These are phyloP conservation scores for Melampsora larici-populina DNA, from an alignment of 1,284 basidiomycete species.

Conservation along the genomic window DNA sequence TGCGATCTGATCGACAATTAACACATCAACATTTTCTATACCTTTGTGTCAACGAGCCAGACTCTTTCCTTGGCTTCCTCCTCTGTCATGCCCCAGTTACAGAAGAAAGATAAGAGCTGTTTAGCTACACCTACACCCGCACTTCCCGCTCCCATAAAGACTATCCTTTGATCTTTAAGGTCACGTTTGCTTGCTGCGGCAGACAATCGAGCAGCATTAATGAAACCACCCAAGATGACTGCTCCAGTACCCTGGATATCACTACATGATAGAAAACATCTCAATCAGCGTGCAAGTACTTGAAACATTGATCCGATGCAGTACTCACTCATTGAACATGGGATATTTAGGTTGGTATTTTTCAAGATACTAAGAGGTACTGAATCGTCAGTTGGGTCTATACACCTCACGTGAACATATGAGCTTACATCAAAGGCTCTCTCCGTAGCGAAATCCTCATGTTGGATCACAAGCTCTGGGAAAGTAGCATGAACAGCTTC, in stretches of 20 bases:
- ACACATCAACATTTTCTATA: slow-evolving; percentile 45
- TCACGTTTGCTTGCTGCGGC: slow-evolving; percentile 68
- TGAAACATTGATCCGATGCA: not conserved
- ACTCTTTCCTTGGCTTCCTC: slow-evolving; percentile 75
- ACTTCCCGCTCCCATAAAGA: slow-evolving; percentile 86
- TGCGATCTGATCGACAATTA: slow-evolving; percentile 1
- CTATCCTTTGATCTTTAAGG: slow-evolving; percentile 73
- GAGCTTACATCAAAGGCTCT: slow-evolving; percentile 49
- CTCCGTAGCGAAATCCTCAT: slow-evolving; percentile 54
- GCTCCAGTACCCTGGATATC: slow-evolving; percentile 71
- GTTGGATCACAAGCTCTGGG: slow-evolving; percentile 65
- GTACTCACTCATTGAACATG: slow-evolving; percentile 70
- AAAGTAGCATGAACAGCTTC: slow-evolving; percentile 67
- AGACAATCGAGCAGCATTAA: slow-evolving; percentile 78
- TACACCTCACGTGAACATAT: not conserved
- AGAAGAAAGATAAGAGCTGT: slow-evolving; percentile 86
- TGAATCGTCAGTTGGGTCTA: not conserved
- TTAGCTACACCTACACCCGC: slow-evolving; percentile 84
- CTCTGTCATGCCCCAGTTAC: slow-evolving; percentile 66
- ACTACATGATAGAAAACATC: slow-evolving; percentile 18
- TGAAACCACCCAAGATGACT: slow-evolving; percentile 83
- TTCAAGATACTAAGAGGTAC: slow-evolving; percentile 63
- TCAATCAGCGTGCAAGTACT: not conserved
- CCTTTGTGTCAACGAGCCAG: slow-evolving; percentile 75
- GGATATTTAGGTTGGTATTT: slow-evolving; percentile 70